phyloP scores from a whole-genome alignment of 1,284 basidiomycete species.

The Cryptococcus sp. region DNA sequence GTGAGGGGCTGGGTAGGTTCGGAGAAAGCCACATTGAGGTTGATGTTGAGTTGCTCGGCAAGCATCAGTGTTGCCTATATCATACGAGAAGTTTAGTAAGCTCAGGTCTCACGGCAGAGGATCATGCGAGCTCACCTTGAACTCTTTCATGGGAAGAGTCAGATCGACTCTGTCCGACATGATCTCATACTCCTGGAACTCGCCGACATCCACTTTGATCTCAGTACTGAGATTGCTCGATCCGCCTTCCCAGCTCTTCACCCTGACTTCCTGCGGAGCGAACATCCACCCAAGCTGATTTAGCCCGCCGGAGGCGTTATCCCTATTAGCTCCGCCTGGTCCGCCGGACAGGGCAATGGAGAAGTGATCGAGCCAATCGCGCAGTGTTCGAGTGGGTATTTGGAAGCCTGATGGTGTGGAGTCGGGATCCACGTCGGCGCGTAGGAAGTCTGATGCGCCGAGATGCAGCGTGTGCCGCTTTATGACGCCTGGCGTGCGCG shows the following conservation, averaged over 20 bases:
- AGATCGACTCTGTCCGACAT: conserved; percentile 38
- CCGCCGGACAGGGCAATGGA: conserved; percentile 28
- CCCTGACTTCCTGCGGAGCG: conserved; percentile 35
- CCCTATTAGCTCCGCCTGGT: conserved; percentile 8
- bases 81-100: not conserved
- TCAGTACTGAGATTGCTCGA: conserved; percentile 40
- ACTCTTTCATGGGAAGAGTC: conserved; percentile 53
- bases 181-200: conserved; percentile 49
- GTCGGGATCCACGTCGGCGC: conserved; percentile 46
- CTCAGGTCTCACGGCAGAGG: conserved; percentile 9
- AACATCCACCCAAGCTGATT: conserved; percentile 53
- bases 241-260: conserved; percentile 49
- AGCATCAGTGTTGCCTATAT: conserved; percentile 46
- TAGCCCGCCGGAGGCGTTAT: conserved; percentile 21
- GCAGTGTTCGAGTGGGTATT: conserved; percentile 42
- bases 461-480: conserved; percentile 52
- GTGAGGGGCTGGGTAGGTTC: conserved; percentile 48
- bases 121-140: conserved; percentile 41
- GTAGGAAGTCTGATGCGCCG: conserved; percentile 42
- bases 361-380: conserved; percentile 53
- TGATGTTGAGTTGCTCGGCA: conserved; percentile 47
- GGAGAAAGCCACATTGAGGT: conserved; percentile 47
- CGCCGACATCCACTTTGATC: conserved; percentile 44
- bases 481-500: conserved; percentile 38
- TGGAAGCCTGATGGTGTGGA: conserved; percentile 46